Base-by-base conservation (phyloP, 371 early-diverging fungal species). In the Blyttiomyces sp. region DNA sequence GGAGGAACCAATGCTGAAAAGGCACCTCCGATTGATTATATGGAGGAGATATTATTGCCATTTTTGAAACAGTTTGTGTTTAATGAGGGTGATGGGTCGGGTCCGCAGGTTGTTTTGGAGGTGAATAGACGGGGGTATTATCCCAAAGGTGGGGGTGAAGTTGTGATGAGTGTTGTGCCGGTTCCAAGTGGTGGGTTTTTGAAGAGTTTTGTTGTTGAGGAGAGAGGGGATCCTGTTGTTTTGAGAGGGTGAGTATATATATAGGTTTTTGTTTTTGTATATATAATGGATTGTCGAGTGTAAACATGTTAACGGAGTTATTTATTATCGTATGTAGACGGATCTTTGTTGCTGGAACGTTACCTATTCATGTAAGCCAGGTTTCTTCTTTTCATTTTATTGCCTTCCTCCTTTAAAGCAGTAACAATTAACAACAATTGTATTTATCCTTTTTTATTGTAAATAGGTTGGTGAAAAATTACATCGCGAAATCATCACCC, bases 1-100 rank as follows among this genome's bases (percentile, higher is more conserved):
- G n/a, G n/a, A n/a, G 73, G 73, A 9, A 72, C 73, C 28, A 59
- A 72, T 39, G 71, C 63, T 27, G n/a, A n/a, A n/a, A n/a, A n/a
- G 21, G 35, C 39, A 4, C 72, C 72, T 2, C 67, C 46, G 4
- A 26, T 72, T 21, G 71, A 72, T 19, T 72, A 65, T 45, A 32
- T 68, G 23, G 4, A 4, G 27, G 35, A 54, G 16, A 67, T 71
- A 7, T 50, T 72, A 51, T 32, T 43, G 16, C 71, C 71, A 5
- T 39, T 68, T 31, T 31, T 63, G 21, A 23, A 11, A 21, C 9
- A 4, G 23, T 19, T 19, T 13, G 56, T 59, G 27, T 23, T 32
- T 4, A 30, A n/a, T 21, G 36, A 7, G 36, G 4, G 21, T 6
- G 11, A 7, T 7, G 4, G 7, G 6, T 7, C 45, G 16, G 13